A percentile compares a stretch with the other conserved stretches of the same genome.
These are phyloP conservation scores for Usnea hakonensis DNA, from an alignment of 495 filamentous ascomycete genomes.

Conservation along the genomic window DNA sequence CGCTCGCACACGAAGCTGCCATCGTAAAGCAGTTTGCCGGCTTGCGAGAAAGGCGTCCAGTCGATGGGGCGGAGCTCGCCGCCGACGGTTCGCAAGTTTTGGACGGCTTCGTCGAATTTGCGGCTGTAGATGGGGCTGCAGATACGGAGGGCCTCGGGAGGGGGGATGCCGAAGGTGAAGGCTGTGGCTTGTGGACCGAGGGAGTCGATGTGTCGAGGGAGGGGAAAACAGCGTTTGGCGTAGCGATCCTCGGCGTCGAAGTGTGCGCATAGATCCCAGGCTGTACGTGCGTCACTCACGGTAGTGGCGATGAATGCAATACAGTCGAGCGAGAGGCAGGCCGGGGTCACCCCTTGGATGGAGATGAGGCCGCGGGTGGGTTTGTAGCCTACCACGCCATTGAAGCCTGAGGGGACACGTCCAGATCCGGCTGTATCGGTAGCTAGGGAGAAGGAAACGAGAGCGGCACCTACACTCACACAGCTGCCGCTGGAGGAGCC, in stretches of 20 bases:
- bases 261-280: conserved; percentile 47
- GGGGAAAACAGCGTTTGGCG: conserved; percentile 39
- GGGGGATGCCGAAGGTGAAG: conserved; percentile 49
- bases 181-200: conserved; percentile 36
- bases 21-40: conserved; percentile 49
- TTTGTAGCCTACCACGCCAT: conserved; percentile 58
- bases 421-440: conserved; percentile 60
- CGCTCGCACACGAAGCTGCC: conserved; percentile 49
- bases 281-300: conserved; percentile 42
- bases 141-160: conserved; percentile 34
- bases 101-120: conserved; percentile 38
- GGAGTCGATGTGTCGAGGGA: conserved; percentile 42
- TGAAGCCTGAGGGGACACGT: conserved; percentile 53
- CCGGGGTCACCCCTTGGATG: conserved; percentile 48
- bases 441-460: conserved; percentile 54
- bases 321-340: conserved; percentile 53
- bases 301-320: conserved; percentile 49
- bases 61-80: conserved; percentile 41
- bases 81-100: conserved; percentile 38
- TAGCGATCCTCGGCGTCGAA: conserved; percentile 50
- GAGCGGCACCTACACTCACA: conserved; percentile 47
- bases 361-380: conserved; percentile 57
- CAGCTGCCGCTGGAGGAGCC: conserved; percentile 54
- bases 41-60: conserved; percentile 47
- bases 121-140: conserved; percentile 39